Base-by-base conservation (phyloP, 768 basidiomycete species). In the Suillus luteus region DNA sequence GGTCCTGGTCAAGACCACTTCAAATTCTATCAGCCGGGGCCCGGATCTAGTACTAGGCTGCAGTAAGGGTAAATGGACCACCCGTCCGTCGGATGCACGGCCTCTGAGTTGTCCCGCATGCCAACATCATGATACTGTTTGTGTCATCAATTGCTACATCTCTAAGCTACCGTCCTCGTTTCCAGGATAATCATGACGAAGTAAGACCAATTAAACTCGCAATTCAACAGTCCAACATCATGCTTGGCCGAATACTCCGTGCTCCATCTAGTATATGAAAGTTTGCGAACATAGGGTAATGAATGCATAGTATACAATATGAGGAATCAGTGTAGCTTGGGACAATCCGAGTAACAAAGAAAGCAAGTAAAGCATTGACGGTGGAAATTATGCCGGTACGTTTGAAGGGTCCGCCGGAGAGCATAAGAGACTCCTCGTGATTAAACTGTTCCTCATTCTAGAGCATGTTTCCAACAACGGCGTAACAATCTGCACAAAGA, bases 401-500 rank as follows among this genome's bases (percentile, higher is more conserved):
- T 40, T 59, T 17, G 27, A 40, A 59, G 40, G 40, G 27, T 24
- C 19, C 40, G 37, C 24, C n/a, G 7, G 60, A 35, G 8, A 62
- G 24, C n/a, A 58, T 19, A 55, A 62, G 24, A 37, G 19, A 17
- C 11, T 27, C 38, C 17, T 33, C 31, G 11, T 35, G 52, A 11
- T 54, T 33, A n/a, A 19, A 58, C 19, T 41, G 24, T 12, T 41
- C 38, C 27, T 24, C n/a, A 17, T 57, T 17, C 55, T 57, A 40
- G 24, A 57, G 38, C 38, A 41, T 27, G 17, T 58, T 27, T 17
- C 24, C 57, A 58, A 74, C 65, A 19, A 71, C 55, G n/a, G 70
- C 70, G 54, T 76, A 75, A 55, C 73, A 74, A 55, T 74, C 73
- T 44, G 74, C 46, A 51, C 73, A 74, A 61, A 76, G 15, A 55